A percentile compares a stretch with the other conserved stretches of the same genome.
phyloP scores from a whole-genome alignment of 1,139 yeast species.

The Meyerozyma carpophila region DNA sequence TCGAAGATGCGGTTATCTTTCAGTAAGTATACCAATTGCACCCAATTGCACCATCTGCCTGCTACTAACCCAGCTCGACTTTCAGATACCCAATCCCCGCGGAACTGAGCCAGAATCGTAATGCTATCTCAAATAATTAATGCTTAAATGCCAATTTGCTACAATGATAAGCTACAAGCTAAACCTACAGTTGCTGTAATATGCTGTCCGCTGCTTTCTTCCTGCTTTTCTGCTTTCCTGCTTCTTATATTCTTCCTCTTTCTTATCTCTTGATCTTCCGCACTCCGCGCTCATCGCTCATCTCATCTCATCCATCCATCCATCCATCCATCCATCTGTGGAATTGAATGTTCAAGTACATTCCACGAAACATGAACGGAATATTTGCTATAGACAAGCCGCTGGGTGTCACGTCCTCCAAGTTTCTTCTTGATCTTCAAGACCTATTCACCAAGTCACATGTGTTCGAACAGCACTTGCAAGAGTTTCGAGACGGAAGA shows the following conservation, averaged over 20 bases:
- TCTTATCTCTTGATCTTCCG: not conserved
- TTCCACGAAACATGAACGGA: slow-evolving; percentile 59
- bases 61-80: slow-evolving; percentile 32
- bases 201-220: not conserved
- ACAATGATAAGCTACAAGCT: no score
- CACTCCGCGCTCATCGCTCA: not conserved
- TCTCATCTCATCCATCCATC: not conserved
- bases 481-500: slow-evolving; percentile 28
- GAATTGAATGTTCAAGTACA: slow-evolving; percentile 10
- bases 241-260: not conserved
- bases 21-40: slow-evolving; percentile 30
- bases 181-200: not conserved
- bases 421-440: slow-evolving; percentile 63
- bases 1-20: slow-evolving; percentile 53
- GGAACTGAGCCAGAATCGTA: no score
- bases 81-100: slow-evolving; percentile 34
- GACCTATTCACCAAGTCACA: slow-evolving; percentile 54
- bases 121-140: no score
- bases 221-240: slow-evolving; percentile 1
- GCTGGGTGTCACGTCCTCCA: slow-evolving; percentile 74
- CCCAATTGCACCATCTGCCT: not conserved
- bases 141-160: no score
- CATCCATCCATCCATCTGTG: not conserved
- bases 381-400: slow-evolving; percentile 94
- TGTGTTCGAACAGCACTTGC: slow-evolving; percentile 53